Evolutionary conservation across 2,329 filamentous ascomycete species (phyloP), one percentile per base, ranked within the genome.

Genomic region (Talaromyces sp.): DNA sequence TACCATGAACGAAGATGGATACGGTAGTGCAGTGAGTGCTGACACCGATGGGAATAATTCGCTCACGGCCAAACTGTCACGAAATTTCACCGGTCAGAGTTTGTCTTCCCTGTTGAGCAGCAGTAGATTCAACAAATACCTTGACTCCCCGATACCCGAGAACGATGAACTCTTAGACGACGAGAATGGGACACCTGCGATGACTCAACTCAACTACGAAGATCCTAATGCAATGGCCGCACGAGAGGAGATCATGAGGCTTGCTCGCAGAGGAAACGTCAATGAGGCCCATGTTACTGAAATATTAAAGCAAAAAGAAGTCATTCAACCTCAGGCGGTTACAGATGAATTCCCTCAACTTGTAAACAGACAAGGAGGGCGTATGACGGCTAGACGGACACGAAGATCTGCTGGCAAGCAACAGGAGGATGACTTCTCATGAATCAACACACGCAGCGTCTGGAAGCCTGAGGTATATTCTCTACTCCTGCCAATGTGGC

Each of bases 201-300:
- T 81, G 77, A 83, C 81, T 6, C 81, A 83, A 68, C 70, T 83
- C 19, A 79, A 79, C 33, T 83, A 83, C 64, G 80, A 83, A 65
- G 81, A 82, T 66, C 75, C 79, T 1, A 80, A 87, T 54, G 84
- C 84, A 2, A 80, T 82, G 13, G 82, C 82, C 62, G 85, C 86
- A 70, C 83, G 83, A n/a, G 84, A 86, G 39, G 83, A 82, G 43
- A 83, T 82, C 33, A 81, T 84, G 68, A 81, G 82, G 4, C 67
- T 74, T 61, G 74, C 75, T 16, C 60, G 0, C 68, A 81, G 72
- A 70, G 85, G 71, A 67, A 74, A 66, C 19, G 57, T 59, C 7
- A 47, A 66, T 22, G 61, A 63, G 41, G 43, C 45, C 16, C 39
- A 61, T 10, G 45, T 60, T 24, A 19, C 43, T 10, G 50, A 62